Conservation (phyloP, 164 flowering plant genomes). For the Malania oleifera region DNA sequence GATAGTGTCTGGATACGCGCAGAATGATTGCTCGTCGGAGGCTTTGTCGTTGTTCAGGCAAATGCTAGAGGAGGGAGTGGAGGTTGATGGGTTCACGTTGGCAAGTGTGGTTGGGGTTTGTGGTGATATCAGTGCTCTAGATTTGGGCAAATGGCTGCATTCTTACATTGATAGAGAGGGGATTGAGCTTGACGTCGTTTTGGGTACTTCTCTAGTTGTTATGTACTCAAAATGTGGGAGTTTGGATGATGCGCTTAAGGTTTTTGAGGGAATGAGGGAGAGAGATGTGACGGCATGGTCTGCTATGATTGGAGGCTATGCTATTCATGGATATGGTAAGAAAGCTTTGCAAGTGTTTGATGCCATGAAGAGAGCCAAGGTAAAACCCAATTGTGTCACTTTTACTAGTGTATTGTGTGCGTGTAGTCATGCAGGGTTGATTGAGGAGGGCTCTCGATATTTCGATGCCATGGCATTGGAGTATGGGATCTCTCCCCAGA, state of each 20-base stretch:
- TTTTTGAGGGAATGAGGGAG: conserved; percentile 14
- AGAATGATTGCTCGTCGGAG: conserved; percentile 7
- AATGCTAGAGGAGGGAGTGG: conserved; percentile 16
- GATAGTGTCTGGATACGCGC: conserved; percentile 22
- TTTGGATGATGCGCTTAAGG: conserved; percentile 14
- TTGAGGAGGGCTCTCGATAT: conserved; percentile 12
- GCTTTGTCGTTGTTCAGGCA: conserved; percentile 19
- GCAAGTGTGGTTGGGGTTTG: conserved; percentile 18
- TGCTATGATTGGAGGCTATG: conserved; percentile 21
- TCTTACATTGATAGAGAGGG: conserved; percentile 14
- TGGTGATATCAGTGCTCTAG: conserved; percentile 23
- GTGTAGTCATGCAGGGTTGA: conserved; percentile 25
- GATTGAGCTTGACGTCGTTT: conserved; percentile 11
- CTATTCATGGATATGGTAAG: conserved; percentile 21
- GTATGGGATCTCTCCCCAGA: conserved; percentile 18
- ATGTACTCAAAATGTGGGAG: conserved; percentile 25
- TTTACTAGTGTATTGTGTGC: conserved; percentile 24
- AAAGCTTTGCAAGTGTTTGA: conserved; percentile 20
- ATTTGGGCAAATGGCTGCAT: conserved; percentile 21
- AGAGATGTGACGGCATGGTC: conserved; percentile 23
- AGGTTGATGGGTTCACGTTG: conserved; percentile 16
- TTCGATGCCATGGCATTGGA: conserved; percentile 16
- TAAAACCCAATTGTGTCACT: conserved; percentile 19
- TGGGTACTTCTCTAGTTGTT: conserved; percentile 20
- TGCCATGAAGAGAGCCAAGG: conserved; percentile 10